Conservation (phyloP, 495 filamentous ascomycete genomes). For the Aspergillus bertholletiae region DNA sequence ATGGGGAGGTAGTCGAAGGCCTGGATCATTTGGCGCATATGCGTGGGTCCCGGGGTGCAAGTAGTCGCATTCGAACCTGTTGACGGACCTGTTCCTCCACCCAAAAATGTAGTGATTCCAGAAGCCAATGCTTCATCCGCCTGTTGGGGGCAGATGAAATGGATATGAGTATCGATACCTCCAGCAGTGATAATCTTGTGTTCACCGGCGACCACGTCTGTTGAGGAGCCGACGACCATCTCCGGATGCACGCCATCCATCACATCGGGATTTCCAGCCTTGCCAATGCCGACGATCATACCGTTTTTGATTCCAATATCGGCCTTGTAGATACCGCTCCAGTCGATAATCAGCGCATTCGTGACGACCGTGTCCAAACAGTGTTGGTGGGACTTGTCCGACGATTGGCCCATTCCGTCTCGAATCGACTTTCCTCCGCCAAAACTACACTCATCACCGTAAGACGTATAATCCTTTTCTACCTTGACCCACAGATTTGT, state of each 20-base stretch:
- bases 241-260: slow-evolving; percentile 82
- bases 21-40: slow-evolving; percentile 91
- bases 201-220: slow-evolving; percentile 95
- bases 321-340: slow-evolving; percentile 91
- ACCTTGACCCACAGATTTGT: slow-evolving; percentile 92
- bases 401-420: slow-evolving; percentile 96
- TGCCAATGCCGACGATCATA: slow-evolving; percentile 85
- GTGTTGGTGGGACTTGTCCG: slow-evolving; percentile 64
- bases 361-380: slow-evolving; percentile 85
- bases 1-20: slow-evolving; percentile 82
- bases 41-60: slow-evolving; percentile 81
- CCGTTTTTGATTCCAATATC: slow-evolving; percentile 95
- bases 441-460: slow-evolving; percentile 95
- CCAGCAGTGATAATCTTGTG: slow-evolving; percentile 91
- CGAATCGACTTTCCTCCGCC: slow-evolving; percentile 92
- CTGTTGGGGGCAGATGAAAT: slow-evolving; percentile 97
- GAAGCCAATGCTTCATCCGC: slow-evolving; percentile 80
- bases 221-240: slow-evolving; percentile 84
- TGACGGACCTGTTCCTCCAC: slow-evolving; percentile 91
- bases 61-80: slow-evolving; percentile 95
- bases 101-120: slow-evolving; percentile 88
- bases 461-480: slow-evolving; percentile 79
- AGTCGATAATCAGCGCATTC: slow-evolving; percentile 91
- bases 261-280: slow-evolving; percentile 93
- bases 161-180: slow-evolving; percentile 89